A percentile compares a stretch with the other conserved stretches of the same genome.
Evolutionary conservation across 805 yeast species (phyloP).

Genomic region (Zygosaccharomyces bailii): DNA sequence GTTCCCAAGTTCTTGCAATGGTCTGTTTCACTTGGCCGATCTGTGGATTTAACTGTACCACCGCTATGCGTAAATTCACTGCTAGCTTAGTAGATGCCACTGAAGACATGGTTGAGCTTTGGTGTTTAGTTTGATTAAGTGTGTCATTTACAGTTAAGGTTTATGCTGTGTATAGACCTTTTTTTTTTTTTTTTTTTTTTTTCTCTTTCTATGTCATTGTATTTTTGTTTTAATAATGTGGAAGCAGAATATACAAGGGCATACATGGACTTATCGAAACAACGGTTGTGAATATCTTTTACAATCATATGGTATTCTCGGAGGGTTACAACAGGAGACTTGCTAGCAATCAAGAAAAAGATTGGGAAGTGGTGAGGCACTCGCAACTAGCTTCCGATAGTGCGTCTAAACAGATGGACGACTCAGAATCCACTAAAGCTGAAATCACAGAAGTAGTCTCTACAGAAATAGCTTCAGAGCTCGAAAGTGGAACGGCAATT

Average conservation of each 20-base stretch:
- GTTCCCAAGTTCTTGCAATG: slow-evolving; percentile 42
- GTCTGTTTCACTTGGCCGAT: slow-evolving; percentile 59
- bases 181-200: too few species aligned
- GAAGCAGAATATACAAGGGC: too few species aligned
- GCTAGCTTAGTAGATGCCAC: slow-evolving; percentile 12
- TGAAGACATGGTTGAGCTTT: neutral
- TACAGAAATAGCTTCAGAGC: slow-evolving; percentile 1
- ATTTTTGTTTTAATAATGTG: too few species aligned
- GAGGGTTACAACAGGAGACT: slow-evolving; percentile 10
- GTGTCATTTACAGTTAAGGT: too few species aligned
- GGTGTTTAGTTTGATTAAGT: too few species aligned
- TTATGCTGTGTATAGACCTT: too few species aligned
- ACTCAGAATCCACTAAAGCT: too few species aligned
- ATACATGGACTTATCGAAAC: too few species aligned
- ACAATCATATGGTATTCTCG: slow-evolving; percentile 2
- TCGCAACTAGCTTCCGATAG: neutral
- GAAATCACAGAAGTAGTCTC: slow-evolving; percentile 1
- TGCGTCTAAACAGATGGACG: neutral
- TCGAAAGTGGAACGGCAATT: too few species aligned
- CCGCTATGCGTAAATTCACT: slow-evolving; percentile 56
- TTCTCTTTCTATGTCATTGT: too few species aligned
- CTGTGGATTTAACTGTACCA: slow-evolving; percentile 64
- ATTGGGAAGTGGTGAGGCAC: neutral
- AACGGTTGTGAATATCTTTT: neutral
- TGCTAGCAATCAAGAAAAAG: neutral